phyloP scores from a whole-genome alignment of 257 asterid genomes.

The Penstemon newberryi region DNA sequence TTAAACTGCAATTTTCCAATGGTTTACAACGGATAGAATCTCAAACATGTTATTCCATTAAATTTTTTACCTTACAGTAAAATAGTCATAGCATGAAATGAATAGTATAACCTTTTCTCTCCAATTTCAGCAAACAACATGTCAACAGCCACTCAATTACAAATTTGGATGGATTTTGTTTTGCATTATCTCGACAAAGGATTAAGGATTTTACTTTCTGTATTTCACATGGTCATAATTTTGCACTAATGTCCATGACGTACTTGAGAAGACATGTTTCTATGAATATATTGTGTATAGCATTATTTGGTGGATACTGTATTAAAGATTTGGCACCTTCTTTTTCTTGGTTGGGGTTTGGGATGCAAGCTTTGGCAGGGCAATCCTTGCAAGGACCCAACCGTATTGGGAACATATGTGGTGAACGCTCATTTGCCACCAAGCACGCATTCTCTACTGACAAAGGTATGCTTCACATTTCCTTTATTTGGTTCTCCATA shows the following conservation, averaged over 20 bases:
- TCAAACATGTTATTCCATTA: no score
- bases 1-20: slow-evolving; percentile 19
- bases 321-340: slow-evolving; percentile 8
- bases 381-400: slow-evolving; percentile 47
- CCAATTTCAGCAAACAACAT: no score
- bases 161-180: no score
- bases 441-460: slow-evolving; percentile 74
- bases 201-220: neutral
- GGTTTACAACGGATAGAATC: slow-evolving; percentile 25
- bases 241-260: neutral
- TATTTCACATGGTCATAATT: neutral
- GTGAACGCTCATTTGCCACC: slow-evolving; percentile 73
- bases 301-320: slow-evolving; percentile 22
- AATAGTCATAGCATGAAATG: no score
- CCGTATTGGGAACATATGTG: slow-evolving; percentile 27
- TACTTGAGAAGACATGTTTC: neutral
- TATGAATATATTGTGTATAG: no score
- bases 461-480: slow-evolving; percentile 50
- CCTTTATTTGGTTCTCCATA: slow-evolving; percentile 1
- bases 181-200: no score
- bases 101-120: no score
- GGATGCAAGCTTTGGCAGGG: slow-evolving; percentile 53
- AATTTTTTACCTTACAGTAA: no score
- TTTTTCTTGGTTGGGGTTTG: neutral
- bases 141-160: no score